phyloP scores from a whole-genome alignment of 495 filamentous ascomycete genomes.

The Penicillium daleae region DNA sequence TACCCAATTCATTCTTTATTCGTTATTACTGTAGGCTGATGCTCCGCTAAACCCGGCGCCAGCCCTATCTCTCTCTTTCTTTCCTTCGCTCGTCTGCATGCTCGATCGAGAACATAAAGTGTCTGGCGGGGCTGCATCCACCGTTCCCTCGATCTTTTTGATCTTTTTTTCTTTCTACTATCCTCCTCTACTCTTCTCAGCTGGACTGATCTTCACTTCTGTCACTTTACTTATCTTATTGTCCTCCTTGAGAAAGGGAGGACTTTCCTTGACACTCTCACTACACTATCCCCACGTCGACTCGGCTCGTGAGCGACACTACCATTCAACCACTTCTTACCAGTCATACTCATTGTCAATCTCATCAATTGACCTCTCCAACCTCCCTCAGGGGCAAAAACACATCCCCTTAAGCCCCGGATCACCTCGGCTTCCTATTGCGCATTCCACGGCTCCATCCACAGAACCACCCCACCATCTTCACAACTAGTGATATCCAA shows the following conservation, averaged over 20 bases:
- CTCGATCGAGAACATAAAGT: conserved; percentile 20
- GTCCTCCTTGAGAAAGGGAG: conserved; percentile 4
- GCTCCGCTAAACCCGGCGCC: background rate
- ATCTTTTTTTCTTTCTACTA: conserved; percentile 2
- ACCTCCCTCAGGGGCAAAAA: background rate
- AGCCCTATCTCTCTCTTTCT: conserved; percentile 4
- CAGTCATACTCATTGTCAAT: background rate
- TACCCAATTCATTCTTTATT: conserved; percentile 24
- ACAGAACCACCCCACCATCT: background rate
- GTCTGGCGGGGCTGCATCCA: conserved; percentile 9
- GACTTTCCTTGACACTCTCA: conserved; percentile 5
- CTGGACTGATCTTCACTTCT: conserved; percentile 26
- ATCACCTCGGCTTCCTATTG: background rate
- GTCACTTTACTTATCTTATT: background rate
- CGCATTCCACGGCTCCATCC: background rate
- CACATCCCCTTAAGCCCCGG: background rate
- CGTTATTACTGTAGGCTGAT: conserved; percentile 18
- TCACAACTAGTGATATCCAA: conserved; percentile 3
- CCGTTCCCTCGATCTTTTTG: background rate
- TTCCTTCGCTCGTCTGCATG: background rate
- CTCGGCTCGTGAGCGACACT: background rate
- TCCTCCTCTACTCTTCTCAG: conserved; percentile 18
- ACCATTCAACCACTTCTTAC: background rate
- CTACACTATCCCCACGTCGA: conserved; percentile 1
- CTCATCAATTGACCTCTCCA: background rate